Evolutionary conservation across 192 early-diverging fungal genomes (phyloP).

Genomic region (Diversispora epigaea): DNA sequence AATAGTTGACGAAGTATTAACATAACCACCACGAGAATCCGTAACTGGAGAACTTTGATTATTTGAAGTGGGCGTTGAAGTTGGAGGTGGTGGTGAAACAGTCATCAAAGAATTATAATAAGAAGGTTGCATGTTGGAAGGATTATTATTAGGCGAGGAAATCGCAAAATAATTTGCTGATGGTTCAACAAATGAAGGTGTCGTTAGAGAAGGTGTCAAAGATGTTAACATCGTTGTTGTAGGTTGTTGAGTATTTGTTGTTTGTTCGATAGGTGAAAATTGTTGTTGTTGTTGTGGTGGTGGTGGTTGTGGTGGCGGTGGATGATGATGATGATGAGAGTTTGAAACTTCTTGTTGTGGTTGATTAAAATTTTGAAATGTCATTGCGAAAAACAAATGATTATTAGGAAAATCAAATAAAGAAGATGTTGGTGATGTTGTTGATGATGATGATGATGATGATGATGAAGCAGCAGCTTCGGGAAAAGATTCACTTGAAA

Average conservation of each 20-base stretch:
- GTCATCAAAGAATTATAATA: not conserved
- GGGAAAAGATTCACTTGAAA: not conserved
- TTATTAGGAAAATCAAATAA: not conserved
- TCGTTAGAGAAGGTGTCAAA: not conserved
- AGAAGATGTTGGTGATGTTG: not conserved
- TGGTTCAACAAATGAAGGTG: conserved; percentile 11
- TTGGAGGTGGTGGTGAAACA: not conserved
- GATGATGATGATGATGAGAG: not conserved
- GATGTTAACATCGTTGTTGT: not conserved
- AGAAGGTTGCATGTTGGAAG: not conserved
- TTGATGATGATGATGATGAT: not conserved
- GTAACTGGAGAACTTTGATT: not conserved
- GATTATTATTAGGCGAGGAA: not conserved
- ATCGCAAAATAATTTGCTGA: not conserved
- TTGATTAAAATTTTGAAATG: not conserved
- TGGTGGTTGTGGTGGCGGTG: not conserved
- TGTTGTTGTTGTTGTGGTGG: not conserved
- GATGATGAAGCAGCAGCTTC: not conserved
- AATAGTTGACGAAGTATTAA: not conserved
- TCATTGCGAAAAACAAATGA: too few species aligned
- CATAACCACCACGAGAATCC: not conserved
- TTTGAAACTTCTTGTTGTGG: not conserved
- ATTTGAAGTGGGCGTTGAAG: not conserved
- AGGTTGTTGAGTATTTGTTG: not conserved
- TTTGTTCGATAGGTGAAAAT: not conserved